Evolutionary conservation across 225 moss, liverwort and hornwort species (phyloP).

Genomic region (Bryoerythrophyllum caledonicum): DNA sequence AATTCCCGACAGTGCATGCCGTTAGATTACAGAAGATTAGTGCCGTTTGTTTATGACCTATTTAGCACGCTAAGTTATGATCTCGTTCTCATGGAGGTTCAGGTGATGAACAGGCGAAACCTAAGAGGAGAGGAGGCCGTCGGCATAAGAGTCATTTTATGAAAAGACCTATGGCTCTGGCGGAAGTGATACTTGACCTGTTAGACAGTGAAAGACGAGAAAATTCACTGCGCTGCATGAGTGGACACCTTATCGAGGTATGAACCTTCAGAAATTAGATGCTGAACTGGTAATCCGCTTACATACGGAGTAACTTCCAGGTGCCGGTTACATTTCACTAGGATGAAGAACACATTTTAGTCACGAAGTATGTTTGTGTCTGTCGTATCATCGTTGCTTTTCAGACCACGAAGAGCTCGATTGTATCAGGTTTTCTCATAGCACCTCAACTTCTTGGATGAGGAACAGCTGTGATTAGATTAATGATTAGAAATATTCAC

Average conservation of each 20-base stretch:
- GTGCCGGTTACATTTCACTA: too few species aligned
- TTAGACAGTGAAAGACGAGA: conserved; percentile 67
- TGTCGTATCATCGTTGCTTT: too few species aligned
- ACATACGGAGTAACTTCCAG: too few species aligned
- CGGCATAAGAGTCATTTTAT: conserved; percentile 79
- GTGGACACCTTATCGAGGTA: conserved; percentile 87
- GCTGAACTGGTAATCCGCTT: too few species aligned
- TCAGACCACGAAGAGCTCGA: too few species aligned
- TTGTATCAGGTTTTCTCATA: too few species aligned
- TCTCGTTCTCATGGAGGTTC: conserved; percentile 19
- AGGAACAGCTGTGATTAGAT: too few species aligned
- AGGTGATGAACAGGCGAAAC: conserved; percentile 42
- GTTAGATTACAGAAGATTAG: conserved; percentile 12
- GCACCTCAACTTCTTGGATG: too few species aligned
- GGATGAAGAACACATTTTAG: too few species aligned
- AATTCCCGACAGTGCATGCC: conserved; percentile 9
- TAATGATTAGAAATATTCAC: background rate
- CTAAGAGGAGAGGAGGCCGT: conserved; percentile 65
- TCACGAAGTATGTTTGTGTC: too few species aligned
- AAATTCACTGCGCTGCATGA: conserved; percentile 88
- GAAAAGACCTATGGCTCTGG: conserved; percentile 84
- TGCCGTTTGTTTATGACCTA: background rate
- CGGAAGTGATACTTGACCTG: conserved; percentile 74
- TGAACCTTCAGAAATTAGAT: too few species aligned
- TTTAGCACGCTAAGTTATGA: conserved; percentile 13